These are phyloP conservation scores for Murraya paniculata DNA, from an alignment of 345 rosid genomes.

Conservation along the genomic window DNA sequence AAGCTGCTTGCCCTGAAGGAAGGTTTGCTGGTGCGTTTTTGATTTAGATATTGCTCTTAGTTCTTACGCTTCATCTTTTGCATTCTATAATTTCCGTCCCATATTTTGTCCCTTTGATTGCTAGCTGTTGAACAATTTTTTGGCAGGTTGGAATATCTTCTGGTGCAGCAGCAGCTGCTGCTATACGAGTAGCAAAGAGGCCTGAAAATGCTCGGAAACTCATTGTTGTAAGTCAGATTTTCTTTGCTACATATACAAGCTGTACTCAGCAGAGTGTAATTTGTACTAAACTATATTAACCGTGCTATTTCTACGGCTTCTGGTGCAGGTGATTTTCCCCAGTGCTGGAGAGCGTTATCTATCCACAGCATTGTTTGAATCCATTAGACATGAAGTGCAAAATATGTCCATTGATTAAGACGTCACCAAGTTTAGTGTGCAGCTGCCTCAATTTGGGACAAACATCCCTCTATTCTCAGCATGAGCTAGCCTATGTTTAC, in stretches of 20 bases:
- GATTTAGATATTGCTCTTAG: neutral
- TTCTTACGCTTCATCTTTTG: neutral
- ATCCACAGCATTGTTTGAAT: conserved; percentile 52
- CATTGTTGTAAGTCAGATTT: conserved; percentile 38
- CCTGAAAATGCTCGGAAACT: conserved; percentile 57
- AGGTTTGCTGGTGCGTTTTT: conserved; percentile 41
- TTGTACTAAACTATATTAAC: neutral
- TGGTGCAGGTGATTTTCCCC: conserved; percentile 61
- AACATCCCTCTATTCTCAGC: neutral
- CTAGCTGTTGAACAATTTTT: neutral
- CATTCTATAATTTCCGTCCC: neutral
- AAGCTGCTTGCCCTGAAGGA: conserved; percentile 50
- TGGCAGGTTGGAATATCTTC: conserved; percentile 57
- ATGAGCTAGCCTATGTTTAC: neutral
- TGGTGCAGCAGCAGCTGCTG: conserved; percentile 59
- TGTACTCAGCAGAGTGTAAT: neutral
- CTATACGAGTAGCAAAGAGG: conserved; percentile 45
- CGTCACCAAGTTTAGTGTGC: neutral
- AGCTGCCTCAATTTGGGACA: neutral
- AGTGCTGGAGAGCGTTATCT: conserved; percentile 80
- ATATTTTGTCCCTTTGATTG: neutral
- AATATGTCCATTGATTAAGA: conserved; percentile 42
- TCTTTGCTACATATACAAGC: neutral
- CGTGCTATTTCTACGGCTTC: neutral
- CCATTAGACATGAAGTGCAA: conserved; percentile 49